A percentile compares a stretch with the other conserved stretches of the same genome.
Conservation (phyloP, 164 flowering plant genomes). For the Kalanchoe fedtschenkoi region DNA sequence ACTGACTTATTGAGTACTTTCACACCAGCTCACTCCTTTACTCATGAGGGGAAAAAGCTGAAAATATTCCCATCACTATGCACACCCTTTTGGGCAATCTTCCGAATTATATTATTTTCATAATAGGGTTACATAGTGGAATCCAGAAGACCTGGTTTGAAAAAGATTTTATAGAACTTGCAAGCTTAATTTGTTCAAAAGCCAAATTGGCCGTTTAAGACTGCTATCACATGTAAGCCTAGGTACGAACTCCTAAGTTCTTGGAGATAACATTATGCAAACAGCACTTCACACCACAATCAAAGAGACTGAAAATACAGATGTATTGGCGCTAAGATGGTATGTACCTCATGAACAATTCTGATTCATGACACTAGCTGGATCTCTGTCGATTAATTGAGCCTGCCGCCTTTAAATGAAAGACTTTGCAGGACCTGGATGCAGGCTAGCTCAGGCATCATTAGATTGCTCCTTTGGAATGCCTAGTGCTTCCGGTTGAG, state of each 20-base stretch:
- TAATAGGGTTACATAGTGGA: background rate
- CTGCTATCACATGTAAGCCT: background rate
- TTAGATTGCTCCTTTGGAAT: background rate
- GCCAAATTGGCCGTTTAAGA: background rate
- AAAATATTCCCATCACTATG: conserved; percentile 1
- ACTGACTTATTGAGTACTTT: conserved; percentile 4
- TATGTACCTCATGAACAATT: background rate
- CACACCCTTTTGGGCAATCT: background rate
- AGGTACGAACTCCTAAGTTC: background rate
- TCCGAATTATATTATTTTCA: background rate
- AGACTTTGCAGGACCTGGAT: background rate
- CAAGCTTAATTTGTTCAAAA: background rate
- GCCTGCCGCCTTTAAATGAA: background rate
- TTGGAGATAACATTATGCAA: background rate
- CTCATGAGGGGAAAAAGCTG: background rate
- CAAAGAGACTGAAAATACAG: background rate
- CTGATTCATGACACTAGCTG: background rate
- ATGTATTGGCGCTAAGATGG: background rate
- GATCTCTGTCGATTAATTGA: background rate
- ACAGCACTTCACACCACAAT: background rate
- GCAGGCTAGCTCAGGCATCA: background rate
- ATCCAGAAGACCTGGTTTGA: background rate
- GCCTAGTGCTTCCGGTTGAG: background rate
- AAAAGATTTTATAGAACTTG: background rate
- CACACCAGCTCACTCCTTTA: background rate